Evolutionary conservation across 2,329 filamentous ascomycete genomes (phyloP).

Genomic region (Calonectria pseudoreteaudii): DNA sequence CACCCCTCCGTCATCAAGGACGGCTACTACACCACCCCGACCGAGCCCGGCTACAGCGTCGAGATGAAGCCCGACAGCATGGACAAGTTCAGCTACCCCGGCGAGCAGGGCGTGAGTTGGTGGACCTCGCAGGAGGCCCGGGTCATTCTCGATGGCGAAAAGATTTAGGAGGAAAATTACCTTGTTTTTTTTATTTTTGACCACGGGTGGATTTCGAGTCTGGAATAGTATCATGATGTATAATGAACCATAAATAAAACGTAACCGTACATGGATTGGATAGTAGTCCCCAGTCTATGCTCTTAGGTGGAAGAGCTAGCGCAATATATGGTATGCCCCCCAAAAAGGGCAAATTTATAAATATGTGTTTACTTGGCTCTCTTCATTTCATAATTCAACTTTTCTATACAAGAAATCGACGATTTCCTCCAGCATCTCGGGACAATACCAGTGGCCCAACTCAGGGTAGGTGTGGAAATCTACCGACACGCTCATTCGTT

Average conservation of each 20-base stretch:
- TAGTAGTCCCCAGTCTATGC: not conserved
- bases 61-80: constrained; percentile 94
- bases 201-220: not conserved
- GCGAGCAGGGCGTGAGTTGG: constrained; percentile 83
- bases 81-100: constrained; percentile 82
- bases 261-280: constrained; percentile 6
- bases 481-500: constrained; percentile 48
- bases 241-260: constrained; percentile 17
- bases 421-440: constrained; percentile 54
- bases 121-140: constrained; percentile 86
- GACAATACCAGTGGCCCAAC: constrained; percentile 60
- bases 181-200: constrained; percentile 10
- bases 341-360: not conserved
- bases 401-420: constrained; percentile 43
- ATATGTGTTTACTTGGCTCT: not conserved
- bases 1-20: constrained; percentile 84
- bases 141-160: constrained; percentile 74
- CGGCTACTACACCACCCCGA: constrained; percentile 89
- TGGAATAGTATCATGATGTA: constrained; percentile 15
- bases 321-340: not conserved
- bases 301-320: constrained; percentile 4
- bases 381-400: not conserved
- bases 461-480: constrained; percentile 53
- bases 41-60: constrained; percentile 86
- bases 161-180: constrained; percentile 54